Evolutionary conservation across 768 basidiomycete species (phyloP), one percentile per base, ranked within the genome.

Genomic region (Obba rivulosa): DNA sequence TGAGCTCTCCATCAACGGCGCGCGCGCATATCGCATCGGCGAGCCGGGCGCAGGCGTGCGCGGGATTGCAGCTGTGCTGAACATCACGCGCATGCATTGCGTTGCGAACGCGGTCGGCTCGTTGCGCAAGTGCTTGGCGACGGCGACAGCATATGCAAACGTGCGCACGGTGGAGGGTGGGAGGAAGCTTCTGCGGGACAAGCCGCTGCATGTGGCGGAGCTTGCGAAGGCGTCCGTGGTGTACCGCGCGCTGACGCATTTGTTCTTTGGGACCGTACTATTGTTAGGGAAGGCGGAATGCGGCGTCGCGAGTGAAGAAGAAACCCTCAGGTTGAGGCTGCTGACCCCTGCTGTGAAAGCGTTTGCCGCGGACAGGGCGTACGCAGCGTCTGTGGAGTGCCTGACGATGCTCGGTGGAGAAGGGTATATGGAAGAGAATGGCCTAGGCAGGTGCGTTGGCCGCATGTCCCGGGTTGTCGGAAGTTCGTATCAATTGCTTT

Each of bases 371-470:
- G 79, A 85, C 54, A 80, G 80, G 52, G 79, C 80, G 0, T 74
- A 72, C 45, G 59, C 71, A 0, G 83, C 78, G 2, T 81, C 89
- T 70, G 83, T 85, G 51, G 83, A 87, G 55, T 77, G 83, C 28
- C 89, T 90, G 85, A 69, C 79, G 25, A 70, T 79, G 4, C 66
- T 89, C 2, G 87, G 88, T 20, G 87, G 87, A 1, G 80, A 83
- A 41, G 88, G 88, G 0, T 91, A 89, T 57, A 90, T 90, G 86
- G 83, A 86, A 55, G 88, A 91, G 63, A 87, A 79, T 48, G 80
- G 78, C 2, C 78, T 90, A 41, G 84, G 80, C 8, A 69, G 79
- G 69, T 72, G 53, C 49, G 67, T 51, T 10, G 2, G n/a, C 9
- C 14, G 25, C 8, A 17, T 43, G 8, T 8, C 22, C 3, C 20